Evolutionary conservation across 108 stramenopile species (phyloP).

Genomic region (Fragilariopsis cylindrus): DNA sequence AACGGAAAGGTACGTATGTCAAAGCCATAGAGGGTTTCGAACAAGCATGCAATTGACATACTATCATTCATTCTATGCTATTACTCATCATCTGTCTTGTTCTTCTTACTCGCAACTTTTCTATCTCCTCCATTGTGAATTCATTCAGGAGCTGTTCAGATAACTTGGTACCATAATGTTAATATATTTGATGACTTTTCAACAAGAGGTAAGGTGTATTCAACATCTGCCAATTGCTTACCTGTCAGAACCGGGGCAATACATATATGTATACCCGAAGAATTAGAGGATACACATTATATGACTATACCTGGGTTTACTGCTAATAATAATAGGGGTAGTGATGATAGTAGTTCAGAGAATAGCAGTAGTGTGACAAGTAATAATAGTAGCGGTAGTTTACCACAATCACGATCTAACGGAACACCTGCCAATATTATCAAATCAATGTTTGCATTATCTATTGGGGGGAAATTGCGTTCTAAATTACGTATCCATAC

Average conservation of each 20-base stretch:
- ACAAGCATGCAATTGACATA: no score
- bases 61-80: background rate
- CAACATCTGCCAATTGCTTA: background rate
- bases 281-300: no score
- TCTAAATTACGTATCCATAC: slow-evolving; percentile 7
- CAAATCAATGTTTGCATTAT: slow-evolving; percentile 1
- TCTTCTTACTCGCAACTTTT: background rate
- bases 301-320: background rate
- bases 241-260: slow-evolving; percentile 6
- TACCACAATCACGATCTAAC: no score
- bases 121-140: no score
- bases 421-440: background rate
- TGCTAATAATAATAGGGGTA: background rate
- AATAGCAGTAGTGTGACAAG: background rate
- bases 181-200: slow-evolving; percentile 2
- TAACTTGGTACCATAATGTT: slow-evolving; percentile 6
- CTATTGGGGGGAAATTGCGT: background rate
- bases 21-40: no score
- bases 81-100: background rate
- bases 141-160: background rate
- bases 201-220: slow-evolving; percentile 5
- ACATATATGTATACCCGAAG: background rate
- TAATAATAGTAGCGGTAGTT: no score
- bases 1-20: slow-evolving; percentile 6
- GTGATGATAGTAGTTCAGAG: background rate